phyloP scores from a whole-genome alignment of 2,329 filamentous ascomycete genomes.

The Chrysoporthe puriensis region DNA sequence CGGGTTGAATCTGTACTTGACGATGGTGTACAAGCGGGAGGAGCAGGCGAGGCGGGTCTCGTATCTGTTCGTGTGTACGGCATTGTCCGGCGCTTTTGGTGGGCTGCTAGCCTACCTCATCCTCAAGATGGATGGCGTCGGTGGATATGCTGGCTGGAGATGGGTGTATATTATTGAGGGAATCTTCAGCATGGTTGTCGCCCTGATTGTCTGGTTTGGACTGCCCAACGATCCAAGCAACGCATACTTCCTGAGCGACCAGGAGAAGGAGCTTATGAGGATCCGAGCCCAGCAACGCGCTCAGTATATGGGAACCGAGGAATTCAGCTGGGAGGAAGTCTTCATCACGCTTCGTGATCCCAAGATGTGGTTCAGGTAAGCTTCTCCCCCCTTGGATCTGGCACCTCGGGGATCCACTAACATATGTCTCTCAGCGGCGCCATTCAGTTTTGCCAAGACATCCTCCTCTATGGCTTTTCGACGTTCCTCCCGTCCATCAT shows the following conservation, averaged over 20 bases:
- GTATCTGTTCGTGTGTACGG: slow-evolving; percentile 72
- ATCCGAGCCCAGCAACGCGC: slow-evolving; percentile 44
- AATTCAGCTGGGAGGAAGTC: slow-evolving; percentile 56
- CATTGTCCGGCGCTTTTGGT: slow-evolving; percentile 72
- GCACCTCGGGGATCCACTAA: neutral
- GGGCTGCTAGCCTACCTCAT: slow-evolving; percentile 76
- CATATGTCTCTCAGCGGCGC: slow-evolving; percentile 35
- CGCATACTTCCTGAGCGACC: slow-evolving; percentile 61
- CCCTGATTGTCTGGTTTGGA: slow-evolving; percentile 57
- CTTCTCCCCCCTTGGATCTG: slow-evolving; percentile 28
- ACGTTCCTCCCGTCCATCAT: slow-evolving; percentile 63
- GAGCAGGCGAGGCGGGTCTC: slow-evolving; percentile 74
- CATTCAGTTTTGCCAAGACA: slow-evolving; percentile 57
- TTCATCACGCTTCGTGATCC: slow-evolving; percentile 50
- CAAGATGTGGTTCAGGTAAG: slow-evolving; percentile 53
- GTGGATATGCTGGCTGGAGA: slow-evolving; percentile 69
- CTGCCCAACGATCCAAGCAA: slow-evolving; percentile 64
- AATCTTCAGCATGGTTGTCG: slow-evolving; percentile 54
- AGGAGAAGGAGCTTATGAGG: slow-evolving; percentile 60
- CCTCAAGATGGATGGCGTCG: slow-evolving; percentile 70
- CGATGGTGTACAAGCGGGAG: slow-evolving; percentile 75
- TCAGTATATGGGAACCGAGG: slow-evolving; percentile 53
- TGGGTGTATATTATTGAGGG: slow-evolving; percentile 69
- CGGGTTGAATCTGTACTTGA: slow-evolving; percentile 70
- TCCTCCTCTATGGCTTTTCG: slow-evolving; percentile 59